Conservation (phyloP, 345 rosid species). For the Firmiana major region DNA sequence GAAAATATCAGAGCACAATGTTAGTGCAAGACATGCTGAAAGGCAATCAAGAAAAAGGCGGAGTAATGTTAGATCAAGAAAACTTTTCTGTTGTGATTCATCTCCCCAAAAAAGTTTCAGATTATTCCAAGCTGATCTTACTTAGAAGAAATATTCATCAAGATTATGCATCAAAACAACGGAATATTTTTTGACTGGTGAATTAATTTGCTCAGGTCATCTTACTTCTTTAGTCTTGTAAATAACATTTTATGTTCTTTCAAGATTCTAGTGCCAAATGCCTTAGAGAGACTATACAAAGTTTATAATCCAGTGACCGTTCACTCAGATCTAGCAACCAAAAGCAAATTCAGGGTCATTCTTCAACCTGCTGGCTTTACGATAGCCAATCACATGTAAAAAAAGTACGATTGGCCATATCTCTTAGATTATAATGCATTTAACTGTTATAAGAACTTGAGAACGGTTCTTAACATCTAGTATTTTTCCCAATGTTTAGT, state of each 20-base stretch:
- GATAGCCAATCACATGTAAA: background rate
- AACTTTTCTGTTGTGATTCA: background rate
- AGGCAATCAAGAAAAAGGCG: background rate
- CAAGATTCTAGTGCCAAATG: background rate
- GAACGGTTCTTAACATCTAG: background rate
- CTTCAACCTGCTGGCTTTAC: background rate
- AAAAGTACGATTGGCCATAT: background rate
- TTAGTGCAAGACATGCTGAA: background rate
- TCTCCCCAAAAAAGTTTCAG: background rate
- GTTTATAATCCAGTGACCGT: too few species aligned
- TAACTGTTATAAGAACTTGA: background rate
- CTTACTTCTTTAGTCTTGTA: background rate
- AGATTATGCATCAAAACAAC: background rate
- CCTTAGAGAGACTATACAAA: too few species aligned
- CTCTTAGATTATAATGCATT: background rate
- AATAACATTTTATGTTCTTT: too few species aligned
- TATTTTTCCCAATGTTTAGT: background rate
- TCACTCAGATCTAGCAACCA: background rate
- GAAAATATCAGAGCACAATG: background rate
- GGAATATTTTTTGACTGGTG: too few species aligned
- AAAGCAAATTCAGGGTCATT: constrained; percentile 1
- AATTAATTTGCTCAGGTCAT: too few species aligned
- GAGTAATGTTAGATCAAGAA: background rate
- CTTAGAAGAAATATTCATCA: background rate
- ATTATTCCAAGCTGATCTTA: background rate